Evolutionary conservation across 192 early-diverging fungal species (phyloP).

Genomic region (Spinellus fusiger): DNA sequence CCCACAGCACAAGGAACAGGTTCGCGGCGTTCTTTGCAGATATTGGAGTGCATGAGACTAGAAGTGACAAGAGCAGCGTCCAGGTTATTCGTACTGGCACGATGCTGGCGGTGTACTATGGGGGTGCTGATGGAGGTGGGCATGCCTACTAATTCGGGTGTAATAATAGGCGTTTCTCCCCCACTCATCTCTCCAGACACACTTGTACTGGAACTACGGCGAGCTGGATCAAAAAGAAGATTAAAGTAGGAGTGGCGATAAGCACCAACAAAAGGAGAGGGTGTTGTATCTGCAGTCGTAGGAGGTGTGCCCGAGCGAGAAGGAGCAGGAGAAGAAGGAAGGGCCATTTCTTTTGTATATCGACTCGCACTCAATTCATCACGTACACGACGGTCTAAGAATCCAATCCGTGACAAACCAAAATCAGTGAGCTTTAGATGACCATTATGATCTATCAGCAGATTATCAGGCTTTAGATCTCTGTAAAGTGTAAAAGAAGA

Average conservation of each 20-base stretch:
- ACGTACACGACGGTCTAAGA: constrained; percentile 70
- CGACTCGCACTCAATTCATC: constrained; percentile 38
- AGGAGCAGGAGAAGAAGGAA: constrained; percentile 24
- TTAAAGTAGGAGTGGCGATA: constrained; percentile 36
- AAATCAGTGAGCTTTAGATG: constrained; percentile 88
- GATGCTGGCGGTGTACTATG: not conserved
- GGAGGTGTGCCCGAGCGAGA: constrained; percentile 31
- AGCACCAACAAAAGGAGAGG: constrained; percentile 1
- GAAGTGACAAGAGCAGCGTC: not conserved
- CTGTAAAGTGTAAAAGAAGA: constrained; percentile 35
- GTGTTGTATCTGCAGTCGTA: constrained; percentile 5
- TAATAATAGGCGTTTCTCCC: not conserved
- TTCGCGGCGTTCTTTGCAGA: not conserved
- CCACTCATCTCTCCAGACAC: constrained; percentile 29
- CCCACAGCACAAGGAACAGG: constrained; percentile 45
- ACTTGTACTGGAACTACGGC: constrained; percentile 33
- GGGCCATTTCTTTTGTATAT: not conserved
- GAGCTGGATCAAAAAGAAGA: constrained; percentile 34
- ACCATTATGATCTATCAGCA: constrained; percentile 81
- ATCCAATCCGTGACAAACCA: constrained; percentile 81
- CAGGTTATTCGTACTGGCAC: not conserved
- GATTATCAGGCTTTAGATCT: constrained; percentile 81
- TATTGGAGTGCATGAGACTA: constrained; percentile 1
- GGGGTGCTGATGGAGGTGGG: not conserved
- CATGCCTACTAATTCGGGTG: no score